Base-by-base conservation (phyloP, 1,284 basidiomycete species). In the Microbotryum scabiosae region DNA sequence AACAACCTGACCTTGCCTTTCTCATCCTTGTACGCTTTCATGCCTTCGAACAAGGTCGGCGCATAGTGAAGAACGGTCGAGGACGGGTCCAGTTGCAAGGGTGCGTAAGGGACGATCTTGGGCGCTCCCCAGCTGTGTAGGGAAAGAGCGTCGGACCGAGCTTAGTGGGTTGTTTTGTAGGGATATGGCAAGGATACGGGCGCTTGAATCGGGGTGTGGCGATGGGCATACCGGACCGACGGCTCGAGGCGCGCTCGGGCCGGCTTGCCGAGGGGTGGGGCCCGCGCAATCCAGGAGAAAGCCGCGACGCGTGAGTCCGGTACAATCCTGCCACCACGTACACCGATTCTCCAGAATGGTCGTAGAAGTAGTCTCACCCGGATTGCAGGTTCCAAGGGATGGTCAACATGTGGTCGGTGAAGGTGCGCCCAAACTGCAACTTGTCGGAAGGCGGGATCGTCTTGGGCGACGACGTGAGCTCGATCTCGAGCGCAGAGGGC, bases 11-110 rank as follows among this genome's bases (percentile, higher is more conserved):
- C 82, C 55, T 82, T 84, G 25, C 88, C 92, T 52, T 85, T 79
- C 55, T 83, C 78, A 68, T 88, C 85, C 60, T 86, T 81, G 78
- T 97, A 98, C 0, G 93, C 94, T 75, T 99, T 99, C 82, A 97
- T 84, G 26, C 94, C 94, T 75, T 98, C 94, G 72, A 98, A 98
- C 5, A 88, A 77, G 63, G 82, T 87, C 2, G 84, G 79, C 0
- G 92, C 93, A 77, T 98, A 98, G 76, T 98, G 94, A 66, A 98
- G 81, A 41, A 96, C 90, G 63, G 88, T 89, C 14, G 84, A 82
- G 3, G 64, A 63, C 9, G 94, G 94, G 62, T 88, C 84, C 23
- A 97, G 79, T 28, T 77, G 73, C 28, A 97, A 77, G 16, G 87
- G 83, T 1, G 82, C 84, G 74, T 91, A 96, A 55, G 90, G 89